Base-by-base conservation (phyloP, 169 alveolate species). In the Cystoisospora suis region DNA sequence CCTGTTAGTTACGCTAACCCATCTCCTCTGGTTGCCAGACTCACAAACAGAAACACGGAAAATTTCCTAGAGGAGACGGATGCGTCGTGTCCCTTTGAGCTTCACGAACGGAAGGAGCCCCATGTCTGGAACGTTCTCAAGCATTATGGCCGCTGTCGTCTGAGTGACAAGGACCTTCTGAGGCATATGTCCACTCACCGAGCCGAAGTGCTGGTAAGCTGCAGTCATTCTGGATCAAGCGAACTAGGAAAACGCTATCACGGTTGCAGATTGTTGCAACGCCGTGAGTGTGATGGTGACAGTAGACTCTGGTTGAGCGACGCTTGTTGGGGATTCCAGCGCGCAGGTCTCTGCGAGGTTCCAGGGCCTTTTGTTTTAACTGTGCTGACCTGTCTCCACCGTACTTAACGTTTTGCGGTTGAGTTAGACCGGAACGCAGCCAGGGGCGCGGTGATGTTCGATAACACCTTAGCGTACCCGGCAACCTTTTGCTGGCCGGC, bases 251-350 rank as follows among this genome's bases (percentile, higher is more conserved):
- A 34, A n/a, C 46, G 29, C 12, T 20, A 23, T 20, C 40, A 65
- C 38, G 7, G 79, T 9, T 65, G 27, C 75, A 65, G 79, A 44
- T 65, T 3, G 79, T 65, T 44, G 79, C 79, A 40, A 65, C 79
- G 79, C 79, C 79, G 29, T 65, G 29, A 29, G n/a, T n/a, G n/a
- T n/a, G 36, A 29, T 23, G 44, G 4, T n/a, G 79, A 65, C 36
- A 44, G 29, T 29, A 20, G 9, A 40, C 44, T 36, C 6, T 59
- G 23, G 23, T 1, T 0, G 9, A 9, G 40, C 27, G 40, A 7
- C 27, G 40, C 23, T 5, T 36, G 0, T 6, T 59, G 5, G 27
- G 75, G 75, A 29, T 59, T 17, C 75, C 40, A 9, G 0, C 75
- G 32, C 12, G 9, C 5, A 59, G 5, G 23, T 4, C 40, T 36